A percentile compares a stretch with the other conserved stretches of the same genome.
Conservation (phyloP, 371 early-diverging fungal genomes). For the Apophysomyces elegans region DNA sequence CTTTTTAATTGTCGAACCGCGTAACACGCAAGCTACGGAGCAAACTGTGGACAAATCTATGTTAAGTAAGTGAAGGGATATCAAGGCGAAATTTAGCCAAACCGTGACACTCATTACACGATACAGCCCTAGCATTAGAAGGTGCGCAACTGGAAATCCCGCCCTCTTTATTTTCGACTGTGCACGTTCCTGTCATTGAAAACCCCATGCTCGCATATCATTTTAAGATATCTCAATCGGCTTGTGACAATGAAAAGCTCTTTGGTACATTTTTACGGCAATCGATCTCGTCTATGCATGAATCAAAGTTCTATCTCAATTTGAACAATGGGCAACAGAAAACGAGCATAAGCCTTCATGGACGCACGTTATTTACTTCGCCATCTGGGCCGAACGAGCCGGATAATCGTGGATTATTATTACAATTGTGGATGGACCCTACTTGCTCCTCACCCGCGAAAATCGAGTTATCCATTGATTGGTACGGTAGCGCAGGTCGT, state of each 20-base stretch:
- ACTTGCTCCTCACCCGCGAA: slow-evolving; percentile 54
- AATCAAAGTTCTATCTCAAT: slow-evolving; percentile 72
- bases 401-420: slow-evolving; percentile 53
- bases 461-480: slow-evolving; percentile 65
- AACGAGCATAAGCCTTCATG: slow-evolving; percentile 72
- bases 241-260: slow-evolving; percentile 42
- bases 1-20: slow-evolving; percentile 60
- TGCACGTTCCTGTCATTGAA: slow-evolving; percentile 63
- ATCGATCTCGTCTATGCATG: slow-evolving; percentile 72
- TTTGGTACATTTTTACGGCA: slow-evolving; percentile 69
- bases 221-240: slow-evolving; percentile 50
- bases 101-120: background rate
- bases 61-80: slow-evolving; percentile 30
- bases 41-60: slow-evolving; percentile 50
- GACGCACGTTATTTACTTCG: slow-evolving; percentile 66
- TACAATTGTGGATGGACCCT: slow-evolving; percentile 78
- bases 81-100: background rate
- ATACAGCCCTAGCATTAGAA: slow-evolving; percentile 37
- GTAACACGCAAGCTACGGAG: slow-evolving; percentile 33
- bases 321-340: slow-evolving; percentile 34
- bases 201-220: slow-evolving; percentile 66
- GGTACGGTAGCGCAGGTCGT: slow-evolving; percentile 77
- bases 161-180: slow-evolving; percentile 50
- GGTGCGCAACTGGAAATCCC: slow-evolving; percentile 39
- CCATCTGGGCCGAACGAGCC: slow-evolving; percentile 36